Base-by-base conservation (phyloP, 257 asterid species). In the Petunia secreta region DNA sequence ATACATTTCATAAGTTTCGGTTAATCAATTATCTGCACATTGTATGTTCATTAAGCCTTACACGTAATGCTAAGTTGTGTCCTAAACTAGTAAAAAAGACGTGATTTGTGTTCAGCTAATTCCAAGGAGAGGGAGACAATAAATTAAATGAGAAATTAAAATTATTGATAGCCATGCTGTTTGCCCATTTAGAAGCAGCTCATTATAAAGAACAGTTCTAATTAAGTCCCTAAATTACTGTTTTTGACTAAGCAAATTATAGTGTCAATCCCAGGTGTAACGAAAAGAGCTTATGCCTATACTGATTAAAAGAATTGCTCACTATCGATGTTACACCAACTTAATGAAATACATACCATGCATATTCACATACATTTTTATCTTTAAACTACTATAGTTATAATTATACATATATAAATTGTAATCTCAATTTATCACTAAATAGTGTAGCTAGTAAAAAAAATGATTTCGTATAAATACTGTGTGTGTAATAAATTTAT, bases 31-130 rank as follows among this genome's bases (percentile, higher is more conserved):
- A 52, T 52, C 10, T 52, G 55, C 55, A 52, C 55, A 14, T 34
- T 63, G 15, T 63, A 62, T 62, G 67, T 62, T 63, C 43, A 63
- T 34, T 63, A 63, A 63, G 40, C 68, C 68, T 38, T 63, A 63
- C 68, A 25, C 68, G 68, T 62, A 34, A n/a, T n/a, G 37, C 68
- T 63, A 63, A 63, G 9, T 1, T 63, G 68, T 9, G 40, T 63
- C 43, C 6, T 39, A 63, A 1, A 6, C 8, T 52, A 52, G 57
- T 8, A 52, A 52, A 52, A 52, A 4, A 8, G 57, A 52, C 57
- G 11, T 52, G 57, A 52, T 52, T 52, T 52, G 9, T 3, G 55
- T 52, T 15, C 15, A 0, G 15, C 57, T 3, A 52, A 52, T 52
- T 52, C 57, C 57, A 52, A 10, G 57, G 57, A 52, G 11, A 9